These are phyloP conservation scores for sorghum (Sorghum bicolor) DNA, from an alignment of 176 grass and related monocot species.

Conservation along the genomic window Sorghum_bicolor_NCBIv3 NC_012876.2:53846501-53847000, in stretches of 20 bases:
- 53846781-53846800: neutral
- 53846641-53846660: neutral
- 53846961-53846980: neutral
- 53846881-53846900: neutral
- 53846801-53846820: neutral
- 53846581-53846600: slow-evolving; percentile 19
- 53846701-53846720: neutral
- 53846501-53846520: slow-evolving; percentile 7
- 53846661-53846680: neutral
- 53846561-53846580: neutral
- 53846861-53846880: neutral
- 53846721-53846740: neutral
- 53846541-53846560: neutral
- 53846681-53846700: neutral
- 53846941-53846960: neutral
- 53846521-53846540: slow-evolving; percentile 23
- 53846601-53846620: neutral
- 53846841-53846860: neutral
- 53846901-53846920: neutral
- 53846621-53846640: neutral
- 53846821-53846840: neutral
- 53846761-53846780: neutral
- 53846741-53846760: neutral
- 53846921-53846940: neutral
- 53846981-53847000: neutral